Evolutionary conservation across 345 rosid genomes (phyloP), one percentile per base, ranked within the genome.

Genomic region (Aquilaria malaccensis): DNA sequence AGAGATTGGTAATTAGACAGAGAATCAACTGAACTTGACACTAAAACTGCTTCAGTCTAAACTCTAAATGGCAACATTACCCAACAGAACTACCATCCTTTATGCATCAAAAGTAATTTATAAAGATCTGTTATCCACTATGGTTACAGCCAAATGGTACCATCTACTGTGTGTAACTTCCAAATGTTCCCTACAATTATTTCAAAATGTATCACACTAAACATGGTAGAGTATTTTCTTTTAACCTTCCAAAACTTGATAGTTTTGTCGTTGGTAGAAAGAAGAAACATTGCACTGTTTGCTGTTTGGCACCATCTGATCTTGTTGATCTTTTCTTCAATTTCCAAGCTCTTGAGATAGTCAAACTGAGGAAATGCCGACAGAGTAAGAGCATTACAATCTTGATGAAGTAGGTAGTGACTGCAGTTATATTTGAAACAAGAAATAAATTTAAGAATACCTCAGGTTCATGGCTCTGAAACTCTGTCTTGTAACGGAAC

Each of bases 381-480:
- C 6, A 55, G 30, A 45, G 46, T 0, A 30, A 30, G 2, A 64
- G 37, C 0, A 46, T 32, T 37, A 2, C 31, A 47, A 47, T 13
- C 30, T 43, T 4, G 43, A 37, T 37, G 5, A 47, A 55, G 33
- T 43, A 14, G 14, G 22, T 22, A 22, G 22, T 22, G 22, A 45
- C 46, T 2, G 2, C 14, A 55, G 30, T 37, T 29, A 54, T 13
- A 10, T 13, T 41, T n/a, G 14, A 13, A 32, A n/a, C 33, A 14
- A 33, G 30, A 10, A 62, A 11, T 55, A 45, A 33, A 63, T 60
- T 67, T 32, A 46, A 22, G 22, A 56, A 64, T 73, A 95, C 99
- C 97, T 95, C 99, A 52, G 99, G 99, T 62, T 95, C 99, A 71
- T 91, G 99, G 86, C 99, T 95, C 84, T 95, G 99, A 76, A 95